These are phyloP conservation scores for Schoenoplectus triqueter DNA, from an alignment of 202 grass and related monocot genomes.

Conservation along the genomic window DNA sequence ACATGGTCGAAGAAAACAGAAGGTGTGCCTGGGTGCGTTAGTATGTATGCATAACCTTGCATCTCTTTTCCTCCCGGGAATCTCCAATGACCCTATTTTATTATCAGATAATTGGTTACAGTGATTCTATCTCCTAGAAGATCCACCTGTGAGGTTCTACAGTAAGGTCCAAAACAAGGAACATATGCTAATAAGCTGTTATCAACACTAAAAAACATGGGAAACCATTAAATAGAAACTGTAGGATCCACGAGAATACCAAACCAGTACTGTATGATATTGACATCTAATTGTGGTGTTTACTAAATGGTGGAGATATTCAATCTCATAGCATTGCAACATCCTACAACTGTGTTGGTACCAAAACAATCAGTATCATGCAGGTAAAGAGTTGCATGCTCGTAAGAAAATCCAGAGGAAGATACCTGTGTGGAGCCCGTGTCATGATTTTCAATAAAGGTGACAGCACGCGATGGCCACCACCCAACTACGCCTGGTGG, in stretches of 20 bases:
- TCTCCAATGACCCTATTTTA: constrained; percentile 91
- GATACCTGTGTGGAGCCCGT: constrained; percentile 96
- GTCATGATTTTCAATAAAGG: constrained; percentile 99
- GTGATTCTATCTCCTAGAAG: not conserved
- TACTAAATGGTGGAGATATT: not conserved
- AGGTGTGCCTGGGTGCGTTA: constrained; percentile 96
- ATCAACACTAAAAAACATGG: not conserved
- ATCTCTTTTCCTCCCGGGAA: constrained; percentile 91
- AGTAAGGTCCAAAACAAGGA: not conserved
- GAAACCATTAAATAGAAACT: not conserved
- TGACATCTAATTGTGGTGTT: constrained; percentile 1
- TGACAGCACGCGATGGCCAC: constrained; percentile 97
- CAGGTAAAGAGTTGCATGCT: constrained; percentile 10
- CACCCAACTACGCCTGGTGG: constrained; percentile 93
- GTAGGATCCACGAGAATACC: not conserved
- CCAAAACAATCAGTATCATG: not conserved
- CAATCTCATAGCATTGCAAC: not conserved
- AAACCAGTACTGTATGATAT: not conserved
- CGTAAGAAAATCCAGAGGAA: not conserved
- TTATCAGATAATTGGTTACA: constrained; percentile 38
- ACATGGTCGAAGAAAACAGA: constrained; percentile 93
- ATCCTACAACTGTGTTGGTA: not conserved
- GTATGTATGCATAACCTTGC: constrained; percentile 98
- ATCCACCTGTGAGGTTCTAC: not conserved
- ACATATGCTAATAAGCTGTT: not conserved